Conservation (phyloP, 768 basidiomycete genomes). For the Pleurotus tuber-regium region DNA sequence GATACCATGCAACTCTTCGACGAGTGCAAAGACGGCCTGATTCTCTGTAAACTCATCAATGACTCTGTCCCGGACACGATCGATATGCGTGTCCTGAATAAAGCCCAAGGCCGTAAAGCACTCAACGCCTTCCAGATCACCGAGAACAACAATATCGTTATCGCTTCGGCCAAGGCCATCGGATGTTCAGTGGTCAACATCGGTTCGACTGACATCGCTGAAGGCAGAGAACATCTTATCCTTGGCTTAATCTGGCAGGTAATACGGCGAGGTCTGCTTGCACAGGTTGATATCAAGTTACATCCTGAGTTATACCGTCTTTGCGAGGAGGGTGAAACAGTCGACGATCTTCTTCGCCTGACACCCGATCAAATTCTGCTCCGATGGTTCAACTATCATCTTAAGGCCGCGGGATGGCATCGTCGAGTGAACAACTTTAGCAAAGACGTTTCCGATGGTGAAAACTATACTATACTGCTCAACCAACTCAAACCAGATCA, state of each 20-base stretch:
- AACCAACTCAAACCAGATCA: constrained; percentile 94
- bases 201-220: constrained; percentile 87
- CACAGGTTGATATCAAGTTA: constrained; percentile 96
- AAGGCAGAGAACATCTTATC: constrained; percentile 94
- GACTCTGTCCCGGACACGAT: constrained; percentile 99
- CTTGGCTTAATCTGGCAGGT: constrained; percentile 99
- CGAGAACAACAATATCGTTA: constrained; percentile 99
- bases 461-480: constrained; percentile 95
- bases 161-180: constrained; percentile 96
- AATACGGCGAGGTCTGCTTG: constrained; percentile 89
- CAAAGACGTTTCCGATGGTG: constrained; percentile 94
- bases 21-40: constrained; percentile 91
- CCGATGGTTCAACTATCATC: constrained; percentile 99
- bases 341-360: constrained; percentile 90
- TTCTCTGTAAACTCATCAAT: constrained; percentile 98
- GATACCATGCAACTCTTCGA: constrained; percentile 99
- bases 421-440: constrained; percentile 94
- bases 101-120: constrained; percentile 71
- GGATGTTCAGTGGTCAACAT: constrained; percentile 99
- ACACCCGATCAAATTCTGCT: constrained; percentile 97
- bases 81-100: constrained; percentile 97
- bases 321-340: constrained; percentile 95
- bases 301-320: constrained; percentile 96
- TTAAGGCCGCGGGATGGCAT: constrained; percentile 95
- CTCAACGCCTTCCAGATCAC: constrained; percentile 99